Base-by-base conservation (phyloP, 352 stramenopile genomes). In the Phytophthora constricta region DNA sequence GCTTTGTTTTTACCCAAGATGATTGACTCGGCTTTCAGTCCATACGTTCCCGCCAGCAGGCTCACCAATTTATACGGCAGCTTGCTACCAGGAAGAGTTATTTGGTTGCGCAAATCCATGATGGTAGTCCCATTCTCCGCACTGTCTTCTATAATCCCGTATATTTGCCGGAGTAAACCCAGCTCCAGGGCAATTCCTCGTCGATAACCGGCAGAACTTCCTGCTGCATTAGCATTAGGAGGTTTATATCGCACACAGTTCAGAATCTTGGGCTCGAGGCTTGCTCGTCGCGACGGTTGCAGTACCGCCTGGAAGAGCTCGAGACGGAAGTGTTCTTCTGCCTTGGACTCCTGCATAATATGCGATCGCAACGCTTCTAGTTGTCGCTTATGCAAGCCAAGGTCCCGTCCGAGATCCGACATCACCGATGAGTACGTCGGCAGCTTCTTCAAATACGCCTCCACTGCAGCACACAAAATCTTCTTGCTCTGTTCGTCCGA, bases 1-100 rank as follows among this genome's bases (percentile, higher is more conserved):
- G 83, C 86, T 47, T 92, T 91, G 64, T 92, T 93, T 62, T 95
- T 95, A 20, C 86, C 84, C 54, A 92, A 42, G 27, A 95, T 91
- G 57, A 93, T 84, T 26, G 80, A 80, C 59, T 93, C 83, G 7
- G 84, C 86, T 53, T 82, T 79, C n/a, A 95, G 47, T 17, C 74
- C 85, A 57, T 95, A 95, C 48, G 80, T 88, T 1, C 79, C 80
- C 0, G 85, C 86, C 23, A 93, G 52, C 2, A 91, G 76, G 31
- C 80, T 79, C 50, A 93, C 74, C 16, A 95, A 56, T 49, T 92
- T 91, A 65, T 95, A 95, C 9, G 86, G 86, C 23, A 95, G 55
- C 45, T 92, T 92, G 61, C 76, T 93, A 0, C 86, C 86, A 5
- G 86, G 86, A 0, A 95, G 66, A 28, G 82, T 76, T 43, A 93